Evolutionary conservation across 1,284 basidiomycete genomes (phyloP).

Genomic region (Irpex sp.): DNA sequence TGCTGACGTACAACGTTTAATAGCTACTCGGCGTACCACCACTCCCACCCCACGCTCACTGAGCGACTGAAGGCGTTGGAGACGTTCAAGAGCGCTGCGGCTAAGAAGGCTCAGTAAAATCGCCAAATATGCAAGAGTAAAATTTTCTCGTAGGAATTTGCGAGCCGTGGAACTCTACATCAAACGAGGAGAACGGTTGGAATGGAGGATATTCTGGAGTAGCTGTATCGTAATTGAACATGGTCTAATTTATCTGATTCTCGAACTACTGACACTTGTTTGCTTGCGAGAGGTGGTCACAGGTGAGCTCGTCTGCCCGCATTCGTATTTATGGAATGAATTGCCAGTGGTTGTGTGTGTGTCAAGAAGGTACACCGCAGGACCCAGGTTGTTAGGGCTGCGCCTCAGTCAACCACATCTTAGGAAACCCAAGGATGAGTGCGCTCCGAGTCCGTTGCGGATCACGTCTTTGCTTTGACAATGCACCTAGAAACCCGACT

Average conservation of each 20-base stretch:
- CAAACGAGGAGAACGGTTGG: background rate
- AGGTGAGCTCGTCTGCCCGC: no score
- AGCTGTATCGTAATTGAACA: background rate
- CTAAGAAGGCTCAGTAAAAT: conserved; percentile 40
- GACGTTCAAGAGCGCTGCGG: conserved; percentile 43
- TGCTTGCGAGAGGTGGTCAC: background rate
- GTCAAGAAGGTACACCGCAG: background rate
- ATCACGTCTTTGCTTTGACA: background rate
- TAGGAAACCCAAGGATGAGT: background rate
- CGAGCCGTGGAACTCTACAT: no score
- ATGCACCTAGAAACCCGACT: background rate
- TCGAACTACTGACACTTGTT: background rate
- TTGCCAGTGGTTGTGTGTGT: background rate
- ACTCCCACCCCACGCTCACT: conserved; percentile 92
- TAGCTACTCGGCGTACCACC: conserved; percentile 92
- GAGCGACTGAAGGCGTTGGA: conserved; percentile 89
- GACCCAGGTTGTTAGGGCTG: background rate
- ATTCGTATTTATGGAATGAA: no score
- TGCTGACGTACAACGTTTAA: background rate
- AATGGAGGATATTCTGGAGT: background rate
- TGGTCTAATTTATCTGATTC: background rate
- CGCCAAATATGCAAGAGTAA: background rate
- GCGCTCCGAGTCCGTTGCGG: background rate
- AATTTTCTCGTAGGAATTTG: background rate
- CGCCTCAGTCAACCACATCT: no score